These are phyloP conservation scores for Blastocystis sp. DNA, from an alignment of 352 stramenopile species.

Conservation along the genomic window DNA sequence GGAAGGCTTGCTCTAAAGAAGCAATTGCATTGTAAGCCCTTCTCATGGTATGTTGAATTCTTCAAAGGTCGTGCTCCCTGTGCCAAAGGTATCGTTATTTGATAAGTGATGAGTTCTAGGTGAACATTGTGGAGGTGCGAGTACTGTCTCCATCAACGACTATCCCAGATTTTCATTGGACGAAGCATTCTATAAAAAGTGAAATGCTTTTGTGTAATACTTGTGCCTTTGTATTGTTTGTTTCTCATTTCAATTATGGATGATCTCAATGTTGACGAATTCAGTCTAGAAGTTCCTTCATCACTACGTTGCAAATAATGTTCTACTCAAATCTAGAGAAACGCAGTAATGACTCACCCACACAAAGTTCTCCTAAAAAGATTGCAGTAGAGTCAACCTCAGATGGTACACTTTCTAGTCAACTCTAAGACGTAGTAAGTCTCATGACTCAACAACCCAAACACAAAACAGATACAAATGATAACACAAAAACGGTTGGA, in stretches of 20 bases:
- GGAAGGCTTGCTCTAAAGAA: constrained; percentile 51
- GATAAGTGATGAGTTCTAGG: not conserved
- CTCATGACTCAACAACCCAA: not conserved
- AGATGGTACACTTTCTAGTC: not conserved
- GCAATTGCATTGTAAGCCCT: constrained; percentile 30
- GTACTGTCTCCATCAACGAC: not conserved
- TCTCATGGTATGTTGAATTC: constrained; percentile 51
- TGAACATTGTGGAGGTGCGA: constrained; percentile 1
- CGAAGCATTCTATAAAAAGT: constrained; percentile 34
- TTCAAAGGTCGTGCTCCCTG: constrained; percentile 48
- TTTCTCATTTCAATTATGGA: not conserved
- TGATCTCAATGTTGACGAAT: constrained; percentile 1
- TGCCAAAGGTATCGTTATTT: not conserved
- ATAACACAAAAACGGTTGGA: too few species aligned
- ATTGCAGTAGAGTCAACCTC: not conserved
- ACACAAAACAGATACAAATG: not conserved
- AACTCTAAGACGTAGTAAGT: not conserved
- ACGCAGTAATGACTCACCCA: not conserved
- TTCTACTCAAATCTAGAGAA: not conserved
- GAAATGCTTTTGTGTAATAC: not conserved
- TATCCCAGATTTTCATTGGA: not conserved
- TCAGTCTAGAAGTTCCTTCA: not conserved
- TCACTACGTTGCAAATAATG: not conserved
- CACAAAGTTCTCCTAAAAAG: constrained; percentile 14
- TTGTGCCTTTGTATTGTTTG: not conserved